Conservation (phyloP, 2,329 filamentous ascomycete genomes). For the Aplosporella prunicola region DNA sequence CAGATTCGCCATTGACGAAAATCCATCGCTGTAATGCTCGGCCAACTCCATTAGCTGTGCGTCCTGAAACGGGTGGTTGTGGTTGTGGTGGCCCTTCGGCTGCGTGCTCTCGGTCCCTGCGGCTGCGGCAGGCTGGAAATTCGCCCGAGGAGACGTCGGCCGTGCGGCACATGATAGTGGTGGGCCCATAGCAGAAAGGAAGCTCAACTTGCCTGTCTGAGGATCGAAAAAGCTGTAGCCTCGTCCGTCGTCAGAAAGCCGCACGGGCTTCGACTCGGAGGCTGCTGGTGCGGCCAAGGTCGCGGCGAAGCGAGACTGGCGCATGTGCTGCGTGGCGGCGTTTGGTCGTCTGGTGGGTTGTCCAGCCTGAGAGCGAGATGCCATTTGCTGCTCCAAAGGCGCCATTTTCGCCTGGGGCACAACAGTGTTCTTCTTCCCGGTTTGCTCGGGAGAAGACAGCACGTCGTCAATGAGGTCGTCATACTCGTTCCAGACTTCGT, state of each 20-base stretch:
- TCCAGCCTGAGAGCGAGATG: constrained; percentile 4
- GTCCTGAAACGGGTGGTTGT: no score
- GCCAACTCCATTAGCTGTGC: constrained; percentile 46
- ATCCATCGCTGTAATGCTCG: constrained; percentile 28
- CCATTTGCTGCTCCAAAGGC: no score
- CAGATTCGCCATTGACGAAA: constrained; percentile 58
- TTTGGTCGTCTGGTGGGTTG: neutral
- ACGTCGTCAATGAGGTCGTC: constrained; percentile 75
- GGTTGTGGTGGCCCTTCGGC: neutral
- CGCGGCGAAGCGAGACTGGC: no score
- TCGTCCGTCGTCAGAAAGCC: neutral
- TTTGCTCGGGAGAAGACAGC: constrained; percentile 22
- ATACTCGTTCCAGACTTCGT: constrained; percentile 92
- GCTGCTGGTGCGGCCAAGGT: constrained; percentile 41
- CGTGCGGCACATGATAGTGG: no score
- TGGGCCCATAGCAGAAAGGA: constrained; percentile 3
- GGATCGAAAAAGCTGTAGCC: neutral
- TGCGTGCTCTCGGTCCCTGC: no score
- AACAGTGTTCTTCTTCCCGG: neutral
- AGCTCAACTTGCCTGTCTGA: constrained; percentile 9
- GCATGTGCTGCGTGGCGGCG: no score
- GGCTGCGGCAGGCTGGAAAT: no score
- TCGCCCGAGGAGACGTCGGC: no score
- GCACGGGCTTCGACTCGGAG: no score
- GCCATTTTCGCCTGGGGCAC: no score